These are phyloP conservation scores for Pyricularia pennisetigena DNA, from an alignment of 2,329 filamentous ascomycete species.

Conservation along the genomic window DNA sequence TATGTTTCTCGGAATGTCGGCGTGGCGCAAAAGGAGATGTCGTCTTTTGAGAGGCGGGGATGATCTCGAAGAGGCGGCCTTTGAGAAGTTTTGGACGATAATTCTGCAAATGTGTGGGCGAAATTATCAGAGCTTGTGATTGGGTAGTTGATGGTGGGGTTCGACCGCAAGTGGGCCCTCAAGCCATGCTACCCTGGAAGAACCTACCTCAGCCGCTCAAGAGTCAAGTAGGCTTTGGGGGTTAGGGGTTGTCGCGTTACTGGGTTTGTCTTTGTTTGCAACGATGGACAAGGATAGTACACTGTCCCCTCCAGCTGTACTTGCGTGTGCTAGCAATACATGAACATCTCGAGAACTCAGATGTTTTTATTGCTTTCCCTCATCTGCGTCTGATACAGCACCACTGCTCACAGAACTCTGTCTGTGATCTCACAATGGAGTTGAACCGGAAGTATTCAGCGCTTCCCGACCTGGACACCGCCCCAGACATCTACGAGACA, in stretches of 20 bases:
- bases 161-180: neutral
- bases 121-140: neutral
- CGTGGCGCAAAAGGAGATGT: conserved; percentile 1
- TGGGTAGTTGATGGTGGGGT: neutral
- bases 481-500: conserved; percentile 94
- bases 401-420: neutral
- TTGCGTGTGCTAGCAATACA: neutral
- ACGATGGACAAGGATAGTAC: neutral
- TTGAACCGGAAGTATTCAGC: conserved; percentile 75
- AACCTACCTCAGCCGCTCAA: neutral
- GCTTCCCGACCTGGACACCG: conserved; percentile 74
- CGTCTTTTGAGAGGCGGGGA: neutral
- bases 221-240: neutral
- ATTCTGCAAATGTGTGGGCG: neutral
- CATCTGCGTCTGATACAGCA: neutral
- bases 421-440: conserved; percentile 41
- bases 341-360: neutral
- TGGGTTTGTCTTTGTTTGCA: neutral
- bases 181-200: neutral
- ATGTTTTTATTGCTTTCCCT: neutral
- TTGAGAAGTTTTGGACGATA: neutral
- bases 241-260: neutral
- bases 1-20: neutral
- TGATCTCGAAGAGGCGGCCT: neutral
- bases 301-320: neutral